Evolutionary conservation across 2,329 filamentous ascomycete species (phyloP).

Genomic region (Claviceps monticola): DNA sequence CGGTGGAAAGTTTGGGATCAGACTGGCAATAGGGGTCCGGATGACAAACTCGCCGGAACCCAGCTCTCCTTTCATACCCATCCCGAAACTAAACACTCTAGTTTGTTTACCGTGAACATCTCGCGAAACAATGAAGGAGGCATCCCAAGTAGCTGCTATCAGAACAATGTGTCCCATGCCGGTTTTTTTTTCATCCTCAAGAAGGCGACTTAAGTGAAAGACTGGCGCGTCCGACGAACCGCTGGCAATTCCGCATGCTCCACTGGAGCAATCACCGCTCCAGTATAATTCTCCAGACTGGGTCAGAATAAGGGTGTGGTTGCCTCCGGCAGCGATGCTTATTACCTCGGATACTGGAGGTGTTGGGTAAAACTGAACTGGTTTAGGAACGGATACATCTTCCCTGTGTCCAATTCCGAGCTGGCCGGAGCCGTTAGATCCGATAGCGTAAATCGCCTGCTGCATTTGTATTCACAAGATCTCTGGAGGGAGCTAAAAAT

Average conservation of each 20-base stretch:
- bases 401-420: constrained; percentile 57
- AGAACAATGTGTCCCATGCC: constrained; percentile 20
- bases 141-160: constrained; percentile 67
- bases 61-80: constrained; percentile 57
- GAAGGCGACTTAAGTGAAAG: constrained; percentile 27
- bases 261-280: constrained; percentile 44
- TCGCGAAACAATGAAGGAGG: constrained; percentile 45
- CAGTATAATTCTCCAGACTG: constrained; percentile 45
- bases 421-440: constrained; percentile 67
- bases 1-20: constrained; percentile 52
- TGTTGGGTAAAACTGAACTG: constrained; percentile 39
- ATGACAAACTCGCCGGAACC: constrained; percentile 44
- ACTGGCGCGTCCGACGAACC: constrained; percentile 15
- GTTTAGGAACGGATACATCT: constrained; percentile 54
- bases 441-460: constrained; percentile 51
- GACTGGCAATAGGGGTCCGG: constrained; percentile 30
- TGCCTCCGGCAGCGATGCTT: constrained; percentile 53
- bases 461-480: constrained; percentile 15
- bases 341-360: constrained; percentile 22
- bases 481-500: background rate
- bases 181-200: constrained; percentile 13
- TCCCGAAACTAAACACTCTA: constrained; percentile 49
- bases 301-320: constrained; percentile 70
- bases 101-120: constrained; percentile 29
- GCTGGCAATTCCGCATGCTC: constrained; percentile 37